phyloP scores from a whole-genome alignment of 495 filamentous ascomycete genomes.

The Rhypophila decipiens region DNA sequence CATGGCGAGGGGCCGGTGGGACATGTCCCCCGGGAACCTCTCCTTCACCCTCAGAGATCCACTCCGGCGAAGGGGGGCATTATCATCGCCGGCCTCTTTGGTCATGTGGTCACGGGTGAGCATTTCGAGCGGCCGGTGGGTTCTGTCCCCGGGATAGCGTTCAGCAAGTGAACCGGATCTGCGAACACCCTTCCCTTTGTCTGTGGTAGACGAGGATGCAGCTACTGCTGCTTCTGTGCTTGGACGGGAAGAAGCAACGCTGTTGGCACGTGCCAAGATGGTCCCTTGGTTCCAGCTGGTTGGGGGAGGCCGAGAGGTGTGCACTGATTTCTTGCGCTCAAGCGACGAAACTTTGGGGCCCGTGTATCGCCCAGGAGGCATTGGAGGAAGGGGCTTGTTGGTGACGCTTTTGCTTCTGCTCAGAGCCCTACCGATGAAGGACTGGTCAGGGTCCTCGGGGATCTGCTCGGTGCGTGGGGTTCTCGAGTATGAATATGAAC shows the following conservation, averaged over 20 bases:
- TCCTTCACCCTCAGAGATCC: constrained; percentile 50
- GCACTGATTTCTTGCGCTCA: constrained; percentile 13
- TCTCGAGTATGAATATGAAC: constrained; percentile 3
- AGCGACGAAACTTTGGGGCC: constrained; percentile 2
- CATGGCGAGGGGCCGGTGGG: constrained; percentile 55
- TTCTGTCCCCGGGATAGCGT: constrained; percentile 13
- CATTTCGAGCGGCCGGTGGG: constrained; percentile 12
- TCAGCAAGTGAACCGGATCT: constrained; percentile 19
- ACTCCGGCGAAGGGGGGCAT: constrained; percentile 25
- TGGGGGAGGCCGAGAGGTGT: constrained; percentile 17
- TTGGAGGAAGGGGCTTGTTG: constrained; percentile 6
- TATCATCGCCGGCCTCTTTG: constrained; percentile 3
- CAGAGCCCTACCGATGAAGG: constrained; percentile 14
- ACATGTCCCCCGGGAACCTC: constrained; percentile 55
- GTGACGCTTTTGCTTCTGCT: constrained; percentile 16
- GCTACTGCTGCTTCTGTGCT: constrained; percentile 1
- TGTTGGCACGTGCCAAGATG: constrained; percentile 19
- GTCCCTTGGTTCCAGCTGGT: constrained; percentile 26
- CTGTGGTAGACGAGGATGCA: background rate
- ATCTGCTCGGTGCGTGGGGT: constrained; percentile 4
- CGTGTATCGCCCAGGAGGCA: constrained; percentile 9
- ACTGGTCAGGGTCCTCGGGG: constrained; percentile 8
- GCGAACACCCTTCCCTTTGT: constrained; percentile 6
- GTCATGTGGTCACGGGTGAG: constrained; percentile 12
- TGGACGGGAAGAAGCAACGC: constrained; percentile 17